Evolutionary conservation across 2,329 filamentous ascomycete genomes (phyloP).

Genomic region (Calonectria honghensis): DNA sequence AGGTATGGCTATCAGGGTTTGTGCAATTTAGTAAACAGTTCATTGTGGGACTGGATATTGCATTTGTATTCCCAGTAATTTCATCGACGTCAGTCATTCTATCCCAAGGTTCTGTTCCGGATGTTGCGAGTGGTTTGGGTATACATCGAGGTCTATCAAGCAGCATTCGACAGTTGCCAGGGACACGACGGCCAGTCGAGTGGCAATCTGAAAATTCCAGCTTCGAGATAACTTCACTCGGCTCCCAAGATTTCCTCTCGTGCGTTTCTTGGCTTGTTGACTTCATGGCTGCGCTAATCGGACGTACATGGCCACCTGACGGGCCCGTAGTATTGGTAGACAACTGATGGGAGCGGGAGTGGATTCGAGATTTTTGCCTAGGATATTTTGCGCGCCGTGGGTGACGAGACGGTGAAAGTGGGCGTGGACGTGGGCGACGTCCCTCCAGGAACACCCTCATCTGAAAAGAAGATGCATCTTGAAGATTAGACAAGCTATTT

Average conservation of each 20-base stretch:
- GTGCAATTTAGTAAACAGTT: not conserved
- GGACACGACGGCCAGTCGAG: not conserved
- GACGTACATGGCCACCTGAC: not conserved
- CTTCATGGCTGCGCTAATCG: not conserved
- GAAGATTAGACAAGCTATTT: constrained; percentile 45
- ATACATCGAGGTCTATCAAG: constrained; percentile 12
- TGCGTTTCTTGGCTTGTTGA: not conserved
- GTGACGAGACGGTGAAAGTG: constrained; percentile 53
- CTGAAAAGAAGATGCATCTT: constrained; percentile 36
- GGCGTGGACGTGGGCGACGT: constrained; percentile 53
- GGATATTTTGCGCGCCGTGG: constrained; percentile 50
- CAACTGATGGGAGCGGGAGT: not conserved
- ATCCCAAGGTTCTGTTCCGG: not conserved
- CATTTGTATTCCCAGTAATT: not conserved
- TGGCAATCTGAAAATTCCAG: not conserved
- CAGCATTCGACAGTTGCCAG: not conserved
- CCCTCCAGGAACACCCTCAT: constrained; percentile 47
- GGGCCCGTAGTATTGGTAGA: not conserved
- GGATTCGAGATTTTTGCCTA: constrained; percentile 29
- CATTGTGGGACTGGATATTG: not conserved
- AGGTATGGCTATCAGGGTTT: not conserved
- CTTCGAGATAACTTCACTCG: not conserved
- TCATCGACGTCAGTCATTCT: not conserved
- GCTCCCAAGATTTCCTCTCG: not conserved
- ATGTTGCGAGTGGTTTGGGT: not conserved